Percentiles rank a stretch among this genome's conserved stretches.
phyloP scores from a whole-genome alignment of 2,329 filamentous ascomycete species.

The Alternaria metachromatica region DNA sequence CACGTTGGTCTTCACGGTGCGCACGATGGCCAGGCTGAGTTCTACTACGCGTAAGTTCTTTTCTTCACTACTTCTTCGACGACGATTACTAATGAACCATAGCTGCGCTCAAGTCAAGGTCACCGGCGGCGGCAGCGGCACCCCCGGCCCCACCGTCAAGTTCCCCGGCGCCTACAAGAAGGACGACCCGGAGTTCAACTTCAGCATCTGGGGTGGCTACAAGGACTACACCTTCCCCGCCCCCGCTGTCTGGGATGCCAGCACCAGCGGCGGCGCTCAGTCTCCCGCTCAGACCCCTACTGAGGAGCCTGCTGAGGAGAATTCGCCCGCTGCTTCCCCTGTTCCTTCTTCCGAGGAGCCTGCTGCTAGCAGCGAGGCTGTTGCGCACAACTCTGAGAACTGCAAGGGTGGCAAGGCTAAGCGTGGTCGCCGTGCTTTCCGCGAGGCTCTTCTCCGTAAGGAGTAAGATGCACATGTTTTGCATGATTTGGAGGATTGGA shows the following conservation, averaged over 20 bases:
- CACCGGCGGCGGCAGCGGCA: conserved; percentile 40
- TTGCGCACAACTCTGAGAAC: background rate
- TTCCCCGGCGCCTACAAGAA: conserved; percentile 51
- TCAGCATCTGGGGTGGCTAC: conserved; percentile 26
- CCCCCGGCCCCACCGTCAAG: conserved; percentile 37
- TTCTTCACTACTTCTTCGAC: background rate
- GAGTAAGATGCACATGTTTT: background rate
- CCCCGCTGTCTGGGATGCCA: conserved; percentile 23
- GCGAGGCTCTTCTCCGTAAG: conserved; percentile 2
- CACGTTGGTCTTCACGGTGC: conserved; percentile 53
- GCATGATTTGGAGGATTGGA: background rate
- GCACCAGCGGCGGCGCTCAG: background rate
- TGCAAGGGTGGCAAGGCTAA: conserved; percentile 5
- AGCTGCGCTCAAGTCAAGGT: conserved; percentile 53
- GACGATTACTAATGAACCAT: background rate
- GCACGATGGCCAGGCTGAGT: conserved; percentile 43
- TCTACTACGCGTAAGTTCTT: conserved; percentile 39
- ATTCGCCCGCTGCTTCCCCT: background rate
- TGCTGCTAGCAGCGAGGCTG: background rate
- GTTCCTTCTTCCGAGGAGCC: background rate
- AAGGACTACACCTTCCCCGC: conserved; percentile 29
- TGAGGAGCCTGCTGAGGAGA: background rate
- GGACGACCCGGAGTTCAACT: conserved; percentile 29
- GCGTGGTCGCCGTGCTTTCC: conserved; percentile 10
- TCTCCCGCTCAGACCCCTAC: background rate